A percentile compares a stretch with the other conserved stretches of the same genome.
phyloP scores from a whole-genome alignment of 306 rosid genomes.

The Medicago ruthenica region DNA sequence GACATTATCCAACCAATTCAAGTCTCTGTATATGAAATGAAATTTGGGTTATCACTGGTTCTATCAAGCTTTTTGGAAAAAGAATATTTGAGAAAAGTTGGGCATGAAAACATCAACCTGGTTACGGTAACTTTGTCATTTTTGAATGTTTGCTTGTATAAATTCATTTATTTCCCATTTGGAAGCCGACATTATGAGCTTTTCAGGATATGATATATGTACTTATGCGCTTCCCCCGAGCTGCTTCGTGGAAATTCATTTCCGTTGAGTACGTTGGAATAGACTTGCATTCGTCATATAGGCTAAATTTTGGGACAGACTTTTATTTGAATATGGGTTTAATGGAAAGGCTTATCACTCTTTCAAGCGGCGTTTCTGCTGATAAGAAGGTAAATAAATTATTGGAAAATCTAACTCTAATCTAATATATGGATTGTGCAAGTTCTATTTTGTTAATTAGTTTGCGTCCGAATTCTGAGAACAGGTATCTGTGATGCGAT shows the following conservation, averaged over 20 bases:
- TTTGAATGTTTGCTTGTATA: conserved; percentile 23
- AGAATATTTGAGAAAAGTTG: conserved; percentile 46
- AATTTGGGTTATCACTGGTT: conserved; percentile 77
- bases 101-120: conserved; percentile 46
- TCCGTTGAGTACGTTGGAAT: conserved; percentile 48
- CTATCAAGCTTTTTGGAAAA: conserved; percentile 56
- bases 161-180: conserved; percentile 26
- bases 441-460: conserved; percentile 25
- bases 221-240: conserved; percentile 80
- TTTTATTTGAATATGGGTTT: conserved; percentile 55
- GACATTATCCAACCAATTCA: conserved; percentile 90
- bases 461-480: conserved; percentile 38
- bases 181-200: conserved; percentile 39
- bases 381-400: conserved; percentile 46
- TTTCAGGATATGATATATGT: conserved; percentile 71
- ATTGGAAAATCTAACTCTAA: background rate
- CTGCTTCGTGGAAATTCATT: conserved; percentile 51
- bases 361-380: conserved; percentile 53
- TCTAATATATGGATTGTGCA: background rate
- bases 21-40: conserved; percentile 91
- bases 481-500: conserved; percentile 64
- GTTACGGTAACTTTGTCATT: conserved; percentile 57
- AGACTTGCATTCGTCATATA: conserved; percentile 53
- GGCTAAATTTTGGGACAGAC: conserved; percentile 48
- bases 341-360: conserved; percentile 56